Evolutionary conservation across 805 yeast species (phyloP).

Genomic region (Jamesozyma piceae): DNA sequence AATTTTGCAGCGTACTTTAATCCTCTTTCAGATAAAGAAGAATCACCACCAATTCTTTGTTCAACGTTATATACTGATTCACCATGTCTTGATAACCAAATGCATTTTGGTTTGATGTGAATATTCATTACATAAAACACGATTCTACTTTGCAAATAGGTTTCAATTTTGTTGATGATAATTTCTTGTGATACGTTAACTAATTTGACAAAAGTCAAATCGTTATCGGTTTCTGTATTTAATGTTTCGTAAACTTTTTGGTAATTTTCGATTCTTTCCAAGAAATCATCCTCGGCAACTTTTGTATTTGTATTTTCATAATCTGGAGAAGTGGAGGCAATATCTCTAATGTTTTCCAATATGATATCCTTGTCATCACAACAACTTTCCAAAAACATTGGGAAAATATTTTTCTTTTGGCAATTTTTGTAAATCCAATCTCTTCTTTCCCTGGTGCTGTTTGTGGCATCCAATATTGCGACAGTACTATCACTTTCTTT

Average conservation of each 20-base stretch:
- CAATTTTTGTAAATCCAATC: constrained; percentile 51
- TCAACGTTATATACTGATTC: constrained; percentile 86
- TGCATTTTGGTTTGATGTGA: constrained; percentile 83
- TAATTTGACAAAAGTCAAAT: constrained; percentile 75
- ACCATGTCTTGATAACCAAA: constrained; percentile 94
- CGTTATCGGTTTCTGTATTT: constrained; percentile 45
- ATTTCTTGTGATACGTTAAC: constrained; percentile 84
- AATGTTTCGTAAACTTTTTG: constrained; percentile 71
- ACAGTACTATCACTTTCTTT: constrained; percentile 67
- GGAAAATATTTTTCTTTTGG: constrained; percentile 62
- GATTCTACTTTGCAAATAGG: constrained; percentile 83
- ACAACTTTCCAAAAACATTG: constrained; percentile 87
- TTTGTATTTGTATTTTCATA: constrained; percentile 61
- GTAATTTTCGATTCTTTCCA: constrained; percentile 64
- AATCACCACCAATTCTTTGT: constrained; percentile 95
- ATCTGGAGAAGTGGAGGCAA: constrained; percentile 80
- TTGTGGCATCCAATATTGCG: constrained; percentile 90
- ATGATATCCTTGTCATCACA: constrained; percentile 71
- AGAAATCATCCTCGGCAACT: constrained; percentile 61
- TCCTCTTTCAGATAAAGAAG: constrained; percentile 76
- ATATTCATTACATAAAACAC: constrained; percentile 94
- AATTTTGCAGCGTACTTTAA: constrained; percentile 71
- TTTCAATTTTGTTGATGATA: constrained; percentile 75
- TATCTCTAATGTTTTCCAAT: constrained; percentile 72
- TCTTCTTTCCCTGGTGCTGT: constrained; percentile 69